Base-by-base conservation (phyloP, 2,329 filamentous ascomycete genomes). In the Alternaria metachromatica region DNA sequence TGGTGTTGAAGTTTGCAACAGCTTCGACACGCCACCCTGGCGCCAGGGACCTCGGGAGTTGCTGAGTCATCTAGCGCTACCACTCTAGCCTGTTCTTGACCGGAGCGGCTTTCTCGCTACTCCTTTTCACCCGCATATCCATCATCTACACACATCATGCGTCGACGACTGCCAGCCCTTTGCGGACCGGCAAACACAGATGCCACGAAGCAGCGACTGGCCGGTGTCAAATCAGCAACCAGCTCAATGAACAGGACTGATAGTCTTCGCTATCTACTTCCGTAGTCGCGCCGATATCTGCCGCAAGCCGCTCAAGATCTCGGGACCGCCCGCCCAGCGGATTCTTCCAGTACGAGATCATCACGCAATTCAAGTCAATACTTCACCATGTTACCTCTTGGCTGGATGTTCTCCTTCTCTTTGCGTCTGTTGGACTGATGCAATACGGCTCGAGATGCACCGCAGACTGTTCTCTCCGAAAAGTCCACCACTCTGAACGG, bases 251-350 rank as follows among this genome's bases (percentile, higher is more conserved):
- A 12, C 2, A 3, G 28, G 12, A 12, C 8, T 10, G 37, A 41
- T 41, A 18, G n/a, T 18, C 28, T n/a, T 11, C 5, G 26, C 18
- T 51, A 30, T 33, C 20, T 6, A 33, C 18, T 6, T 28, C 49
- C 49, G 49, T 21, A 37, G 10, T 33, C 49, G 49, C 7, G 49
- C 49, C 49, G 49, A 51, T 23, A 51, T 33, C 18, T 33, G 49
- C 49, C 28, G 49, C 26, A 51, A 15, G 48, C 48, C 48, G 18
- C n/a, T n/a, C 18, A 51, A n/a, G 49, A 51, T 51, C 28, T 51
- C 49, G 28, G 49, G 49, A 33, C 28, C 28, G 49, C 49, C 49
- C 49, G 49, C 28, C 7, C 28, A n/a, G 28, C 26, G 13, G 49
- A 23, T 11, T 23, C 26, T 51, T 11, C 28, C 26, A 26, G 15